These are phyloP conservation scores for Neurospora discreta DNA, from an alignment of 495 filamentous ascomycete genomes.

Conservation along the genomic window DNA sequence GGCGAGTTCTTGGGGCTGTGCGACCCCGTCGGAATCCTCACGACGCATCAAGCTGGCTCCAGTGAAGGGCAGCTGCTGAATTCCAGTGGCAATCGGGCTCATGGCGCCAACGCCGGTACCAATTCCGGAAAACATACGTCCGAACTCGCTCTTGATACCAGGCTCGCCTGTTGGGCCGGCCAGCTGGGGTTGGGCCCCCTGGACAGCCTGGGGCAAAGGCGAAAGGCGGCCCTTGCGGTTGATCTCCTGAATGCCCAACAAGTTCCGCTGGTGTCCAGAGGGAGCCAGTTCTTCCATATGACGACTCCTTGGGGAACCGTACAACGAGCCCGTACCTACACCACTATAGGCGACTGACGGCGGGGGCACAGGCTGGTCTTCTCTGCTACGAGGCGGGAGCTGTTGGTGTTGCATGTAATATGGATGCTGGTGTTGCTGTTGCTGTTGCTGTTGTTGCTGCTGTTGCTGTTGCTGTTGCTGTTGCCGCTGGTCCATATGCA, in stretches of 20 bases:
- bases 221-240: constrained; percentile 57
- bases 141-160: constrained; percentile 83
- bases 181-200: constrained; percentile 74
- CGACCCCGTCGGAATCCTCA: constrained; percentile 33
- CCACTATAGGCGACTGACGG: constrained; percentile 34
- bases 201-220: constrained; percentile 82
- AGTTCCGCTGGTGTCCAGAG: constrained; percentile 30
- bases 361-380: constrained; percentile 29
- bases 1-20: constrained; percentile 20
- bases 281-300: constrained; percentile 49
- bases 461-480: constrained; percentile 18
- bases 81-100: constrained; percentile 36
- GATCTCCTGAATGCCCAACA: constrained; percentile 52
- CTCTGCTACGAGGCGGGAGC: constrained; percentile 16
- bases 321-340: constrained; percentile 20
- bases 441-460: no score
- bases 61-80: constrained; percentile 32
- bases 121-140: constrained; percentile 82
- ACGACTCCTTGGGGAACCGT: constrained; percentile 31
- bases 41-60: constrained; percentile 27
- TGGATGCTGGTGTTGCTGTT: constrained; percentile 11
- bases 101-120: constrained; percentile 70
- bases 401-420: constrained; percentile 15
- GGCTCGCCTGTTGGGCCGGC: constrained; percentile 67
- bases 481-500: constrained; percentile 19